phyloP scores from a whole-genome alignment of 2,329 filamentous ascomycete genomes.

The Dendrostoma leiphaemia region DNA sequence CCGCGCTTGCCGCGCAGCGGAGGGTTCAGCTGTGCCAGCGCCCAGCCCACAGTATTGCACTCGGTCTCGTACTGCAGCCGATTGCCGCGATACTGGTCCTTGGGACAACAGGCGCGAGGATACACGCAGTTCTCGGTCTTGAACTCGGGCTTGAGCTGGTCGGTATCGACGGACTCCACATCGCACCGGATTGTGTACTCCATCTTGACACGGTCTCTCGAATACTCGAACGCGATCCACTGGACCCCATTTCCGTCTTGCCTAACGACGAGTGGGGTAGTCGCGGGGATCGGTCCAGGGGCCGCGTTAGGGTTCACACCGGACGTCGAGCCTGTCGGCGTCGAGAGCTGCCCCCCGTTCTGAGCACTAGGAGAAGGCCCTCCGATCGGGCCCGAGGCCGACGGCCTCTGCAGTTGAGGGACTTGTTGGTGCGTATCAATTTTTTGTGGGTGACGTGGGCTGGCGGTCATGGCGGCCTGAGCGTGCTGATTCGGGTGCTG shows the following conservation, averaged over 20 bases:
- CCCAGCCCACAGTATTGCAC: slow-evolving; percentile 99
- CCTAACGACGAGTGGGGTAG: slow-evolving; percentile 87
- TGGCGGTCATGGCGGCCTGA: slow-evolving; percentile 56
- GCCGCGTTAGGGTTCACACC: slow-evolving; percentile 86
- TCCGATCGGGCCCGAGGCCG: slow-evolving; percentile 47
- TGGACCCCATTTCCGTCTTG: slow-evolving; percentile 97
- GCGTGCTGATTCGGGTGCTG: slow-evolving; percentile 59
- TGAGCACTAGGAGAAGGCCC: slow-evolving; percentile 18
- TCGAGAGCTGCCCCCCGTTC: slow-evolving; percentile 29
- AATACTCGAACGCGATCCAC: slow-evolving; percentile 99
- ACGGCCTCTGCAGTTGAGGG: slow-evolving; percentile 56
- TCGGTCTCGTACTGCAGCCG: slow-evolving; percentile 95
- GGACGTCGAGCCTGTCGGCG: slow-evolving; percentile 41
- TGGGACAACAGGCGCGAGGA: slow-evolving; percentile 88
- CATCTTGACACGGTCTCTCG: slow-evolving; percentile 96
- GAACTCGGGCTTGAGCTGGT: slow-evolving; percentile 81
- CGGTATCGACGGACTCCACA: slow-evolving; percentile 92
- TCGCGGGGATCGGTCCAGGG: slow-evolving; percentile 93
- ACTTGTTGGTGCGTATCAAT: slow-evolving; percentile 59
- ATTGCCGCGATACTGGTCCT: slow-evolving; percentile 96
- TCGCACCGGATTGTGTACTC: slow-evolving; percentile 98
- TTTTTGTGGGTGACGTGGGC: slow-evolving; percentile 56
- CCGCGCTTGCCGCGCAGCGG: slow-evolving; percentile 90
- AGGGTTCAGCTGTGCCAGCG: slow-evolving; percentile 87
- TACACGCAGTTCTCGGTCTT: slow-evolving; percentile 99